Evolutionary conservation across 148 eudicot species (phyloP).

Genomic region (Polygonum aviculare): DNA sequence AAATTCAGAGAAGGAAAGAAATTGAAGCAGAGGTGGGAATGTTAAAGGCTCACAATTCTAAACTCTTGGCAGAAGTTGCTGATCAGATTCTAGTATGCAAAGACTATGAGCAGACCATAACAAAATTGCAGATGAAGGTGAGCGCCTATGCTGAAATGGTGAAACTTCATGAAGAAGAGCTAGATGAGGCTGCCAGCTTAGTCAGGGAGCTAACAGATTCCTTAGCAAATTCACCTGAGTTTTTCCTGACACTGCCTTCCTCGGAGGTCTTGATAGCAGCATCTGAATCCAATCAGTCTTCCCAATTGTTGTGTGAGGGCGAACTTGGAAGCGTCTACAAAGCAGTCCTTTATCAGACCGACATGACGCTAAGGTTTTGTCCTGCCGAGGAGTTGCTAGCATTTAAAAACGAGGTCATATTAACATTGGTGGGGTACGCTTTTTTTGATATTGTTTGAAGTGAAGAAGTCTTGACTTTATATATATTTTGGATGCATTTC

Average conservation of each 20-base stretch:
- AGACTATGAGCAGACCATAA: neutral
- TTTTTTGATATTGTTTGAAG: neutral
- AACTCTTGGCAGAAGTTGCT: neutral
- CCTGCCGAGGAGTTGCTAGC: constrained; percentile 45
- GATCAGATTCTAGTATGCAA: neutral
- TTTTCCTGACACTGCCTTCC: neutral
- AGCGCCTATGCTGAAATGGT: neutral
- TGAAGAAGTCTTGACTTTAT: neutral
- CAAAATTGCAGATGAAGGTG: neutral
- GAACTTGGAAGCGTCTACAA: constrained; percentile 58
- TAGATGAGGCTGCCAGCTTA: constrained; percentile 7
- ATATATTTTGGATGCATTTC: neutral
- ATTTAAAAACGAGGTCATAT: constrained; percentile 67
- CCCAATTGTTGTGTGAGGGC: neutral
- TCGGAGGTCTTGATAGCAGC: constrained; percentile 1
- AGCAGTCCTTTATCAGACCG: constrained; percentile 54
- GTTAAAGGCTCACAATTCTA: neutral
- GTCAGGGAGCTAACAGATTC: neutral
- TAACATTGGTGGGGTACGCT: neutral
- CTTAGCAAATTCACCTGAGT: neutral
- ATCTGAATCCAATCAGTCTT: neutral
- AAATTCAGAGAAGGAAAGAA: constrained; percentile 15
- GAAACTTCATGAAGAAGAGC: neutral
- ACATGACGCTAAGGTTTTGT: constrained; percentile 62
- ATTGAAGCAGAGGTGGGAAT: constrained; percentile 2